Conservation (phyloP, 768 basidiomycete species). For the Lactarius sp. region DNA sequence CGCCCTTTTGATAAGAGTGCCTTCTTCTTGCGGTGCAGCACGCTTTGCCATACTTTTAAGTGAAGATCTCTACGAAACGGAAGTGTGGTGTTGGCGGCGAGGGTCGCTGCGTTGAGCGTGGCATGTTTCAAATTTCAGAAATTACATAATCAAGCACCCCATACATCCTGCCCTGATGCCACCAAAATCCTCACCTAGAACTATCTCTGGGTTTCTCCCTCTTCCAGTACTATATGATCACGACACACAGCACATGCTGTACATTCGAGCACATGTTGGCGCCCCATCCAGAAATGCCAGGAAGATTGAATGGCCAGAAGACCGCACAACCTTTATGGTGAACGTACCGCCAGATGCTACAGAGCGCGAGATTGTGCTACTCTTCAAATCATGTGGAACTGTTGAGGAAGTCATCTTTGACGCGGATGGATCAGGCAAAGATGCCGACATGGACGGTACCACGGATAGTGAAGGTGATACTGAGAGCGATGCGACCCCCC, state of each 20-base stretch:
- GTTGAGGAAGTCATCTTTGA: constrained; percentile 73
- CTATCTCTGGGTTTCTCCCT: constrained; percentile 45
- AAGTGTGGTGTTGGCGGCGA: neutral
- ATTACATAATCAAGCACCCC: neutral
- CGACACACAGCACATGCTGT: constrained; percentile 63
- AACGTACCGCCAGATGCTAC: constrained; percentile 89
- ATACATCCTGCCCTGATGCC: neutral
- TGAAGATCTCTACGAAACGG: neutral
- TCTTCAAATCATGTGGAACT: constrained; percentile 77
- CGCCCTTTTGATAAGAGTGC: constrained; percentile 58
- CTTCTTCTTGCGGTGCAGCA: constrained; percentile 50
- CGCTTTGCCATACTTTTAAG: constrained; percentile 61
- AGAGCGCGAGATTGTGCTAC: constrained; percentile 65
- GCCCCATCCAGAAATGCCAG: constrained; percentile 35
- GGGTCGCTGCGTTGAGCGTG: too few species aligned
- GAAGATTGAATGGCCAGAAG: constrained; percentile 38
- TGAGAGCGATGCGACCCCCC: constrained; percentile 26
- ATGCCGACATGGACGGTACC: constrained; percentile 37
- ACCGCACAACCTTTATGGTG: constrained; percentile 80
- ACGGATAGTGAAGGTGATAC: constrained; percentile 33
- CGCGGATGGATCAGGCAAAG: constrained; percentile 36
- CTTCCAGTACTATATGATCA: constrained; percentile 39
- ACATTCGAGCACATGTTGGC: constrained; percentile 60
- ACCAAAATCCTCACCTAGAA: neutral
- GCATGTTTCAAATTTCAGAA: neutral